Evolutionary conservation across 176 grass and related monocot species (phyloP).

Genomic region (Cenchrus purpureus): DNA sequence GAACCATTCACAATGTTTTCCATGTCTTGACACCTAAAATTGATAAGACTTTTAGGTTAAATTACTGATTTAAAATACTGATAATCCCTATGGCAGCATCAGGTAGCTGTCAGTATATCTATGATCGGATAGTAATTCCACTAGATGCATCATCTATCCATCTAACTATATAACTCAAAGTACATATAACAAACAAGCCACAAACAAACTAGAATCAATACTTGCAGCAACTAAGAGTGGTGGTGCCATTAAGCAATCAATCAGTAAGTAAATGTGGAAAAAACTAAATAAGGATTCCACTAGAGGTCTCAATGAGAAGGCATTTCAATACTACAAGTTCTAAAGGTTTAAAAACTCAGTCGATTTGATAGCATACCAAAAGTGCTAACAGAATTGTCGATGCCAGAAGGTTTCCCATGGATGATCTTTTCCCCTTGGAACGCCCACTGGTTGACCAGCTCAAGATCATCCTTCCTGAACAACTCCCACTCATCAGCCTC

Average conservation of each 20-base stretch:
- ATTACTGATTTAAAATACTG: background rate
- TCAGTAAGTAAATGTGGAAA: background rate
- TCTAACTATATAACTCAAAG: background rate
- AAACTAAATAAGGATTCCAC: background rate
- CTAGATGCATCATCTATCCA: constrained; percentile 25
- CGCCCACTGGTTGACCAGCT: constrained; percentile 78
- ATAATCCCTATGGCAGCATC: background rate
- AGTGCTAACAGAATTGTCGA: constrained; percentile 85
- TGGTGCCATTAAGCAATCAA: background rate
- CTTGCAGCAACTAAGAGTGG: background rate
- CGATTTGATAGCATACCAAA: constrained; percentile 51
- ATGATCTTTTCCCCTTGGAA: constrained; percentile 93
- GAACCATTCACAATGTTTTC: background rate
- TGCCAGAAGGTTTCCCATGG: constrained; percentile 93
- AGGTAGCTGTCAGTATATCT: background rate
- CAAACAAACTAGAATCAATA: constrained; percentile 8
- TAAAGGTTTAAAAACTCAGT: background rate
- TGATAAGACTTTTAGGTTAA: background rate
- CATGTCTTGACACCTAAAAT: background rate
- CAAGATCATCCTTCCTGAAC: constrained; percentile 55
- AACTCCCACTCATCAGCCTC: constrained; percentile 42
- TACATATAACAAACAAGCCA: background rate
- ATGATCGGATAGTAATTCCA: background rate
- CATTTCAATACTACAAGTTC: background rate
- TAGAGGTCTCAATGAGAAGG: background rate